Percentiles rank a stretch among this genome's conserved stretches.
Conservation (phyloP, 768 basidiomycete genomes). For the Boletus vermiculosoides region DNA sequence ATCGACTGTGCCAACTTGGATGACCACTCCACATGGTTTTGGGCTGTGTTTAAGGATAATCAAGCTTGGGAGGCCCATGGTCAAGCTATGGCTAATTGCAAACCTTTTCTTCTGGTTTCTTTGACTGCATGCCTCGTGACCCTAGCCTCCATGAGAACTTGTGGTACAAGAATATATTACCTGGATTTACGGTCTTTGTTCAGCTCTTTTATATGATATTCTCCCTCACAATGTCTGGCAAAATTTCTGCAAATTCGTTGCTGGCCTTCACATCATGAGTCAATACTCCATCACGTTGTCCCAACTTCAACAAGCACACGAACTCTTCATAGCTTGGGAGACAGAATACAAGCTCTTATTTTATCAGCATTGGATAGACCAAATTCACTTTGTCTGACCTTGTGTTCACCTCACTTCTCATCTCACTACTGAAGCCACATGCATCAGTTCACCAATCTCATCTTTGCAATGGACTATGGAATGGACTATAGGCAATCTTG, state of each 20-base stretch:
- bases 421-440: not conserved
- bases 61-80: not conserved
- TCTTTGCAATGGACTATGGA: constrained; percentile 8
- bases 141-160: not conserved
- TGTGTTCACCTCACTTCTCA: not conserved
- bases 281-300: not conserved
- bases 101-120: not conserved
- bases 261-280: not conserved
- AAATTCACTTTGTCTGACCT: not conserved
- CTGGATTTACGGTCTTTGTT: too few relatives aligned
- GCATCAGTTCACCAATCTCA: not conserved
- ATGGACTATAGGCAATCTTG: not conserved
- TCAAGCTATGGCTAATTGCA: not conserved
- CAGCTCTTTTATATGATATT: too few relatives aligned
- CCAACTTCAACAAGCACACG: not conserved
- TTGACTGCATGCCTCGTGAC: not conserved
- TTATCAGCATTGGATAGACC: not conserved
- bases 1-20: not conserved
- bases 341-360: not conserved
- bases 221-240: too few relatives aligned
- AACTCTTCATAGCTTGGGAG: not conserved
- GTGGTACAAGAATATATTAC: too few relatives aligned
- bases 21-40: not conserved
- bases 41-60: not conserved
- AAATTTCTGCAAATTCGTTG: constrained; percentile 1